A percentile compares a stretch with the other conserved stretches of the same genome.
phyloP scores from a whole-genome alignment of 2,329 filamentous ascomycete species.

The Epichloe sibirici region DNA sequence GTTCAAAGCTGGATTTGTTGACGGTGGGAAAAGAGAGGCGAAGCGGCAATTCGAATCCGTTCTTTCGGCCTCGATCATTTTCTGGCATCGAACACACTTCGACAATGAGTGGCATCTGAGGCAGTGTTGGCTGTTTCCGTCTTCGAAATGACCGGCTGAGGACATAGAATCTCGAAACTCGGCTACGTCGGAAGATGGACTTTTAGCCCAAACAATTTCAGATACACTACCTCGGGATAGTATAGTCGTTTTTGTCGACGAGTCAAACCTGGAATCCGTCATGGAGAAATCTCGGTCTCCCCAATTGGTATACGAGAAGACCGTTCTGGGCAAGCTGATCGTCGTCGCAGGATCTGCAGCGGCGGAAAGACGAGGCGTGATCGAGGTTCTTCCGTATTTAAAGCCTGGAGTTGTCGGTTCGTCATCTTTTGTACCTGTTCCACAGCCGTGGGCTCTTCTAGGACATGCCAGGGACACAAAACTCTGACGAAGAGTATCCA shows the following conservation, averaged over 20 bases:
- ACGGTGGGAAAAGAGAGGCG: background rate
- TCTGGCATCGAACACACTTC: background rate
- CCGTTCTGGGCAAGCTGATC: slow-evolving; percentile 19
- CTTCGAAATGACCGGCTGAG: background rate
- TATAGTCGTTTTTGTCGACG: slow-evolving; percentile 15
- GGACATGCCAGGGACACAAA: background rate
- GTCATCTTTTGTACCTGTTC: background rate
- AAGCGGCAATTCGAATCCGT: background rate
- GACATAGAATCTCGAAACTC: background rate
- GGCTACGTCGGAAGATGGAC: background rate
- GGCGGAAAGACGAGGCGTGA: slow-evolving; percentile 13
- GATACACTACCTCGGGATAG: slow-evolving; percentile 18
- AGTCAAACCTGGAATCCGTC: background rate
- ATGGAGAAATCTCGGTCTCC: background rate
- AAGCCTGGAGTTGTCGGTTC: slow-evolving; percentile 8
- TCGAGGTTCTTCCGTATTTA: slow-evolving; percentile 11
- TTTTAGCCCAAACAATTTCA: slow-evolving; percentile 18
- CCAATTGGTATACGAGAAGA: slow-evolving; percentile 14
- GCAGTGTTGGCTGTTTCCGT: background rate
- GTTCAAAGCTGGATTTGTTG: background rate
- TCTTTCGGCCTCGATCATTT: background rate
- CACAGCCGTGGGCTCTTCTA: background rate
- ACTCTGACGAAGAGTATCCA: slow-evolving; percentile 2
- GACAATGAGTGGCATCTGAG: background rate
- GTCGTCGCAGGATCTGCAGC: slow-evolving; percentile 22